A percentile compares a stretch with the other conserved stretches of the same genome.
phyloP scores from a whole-genome alignment of 2,329 filamentous ascomycete genomes.

The Nothophaeocryptopus gaeumannii region DNA sequence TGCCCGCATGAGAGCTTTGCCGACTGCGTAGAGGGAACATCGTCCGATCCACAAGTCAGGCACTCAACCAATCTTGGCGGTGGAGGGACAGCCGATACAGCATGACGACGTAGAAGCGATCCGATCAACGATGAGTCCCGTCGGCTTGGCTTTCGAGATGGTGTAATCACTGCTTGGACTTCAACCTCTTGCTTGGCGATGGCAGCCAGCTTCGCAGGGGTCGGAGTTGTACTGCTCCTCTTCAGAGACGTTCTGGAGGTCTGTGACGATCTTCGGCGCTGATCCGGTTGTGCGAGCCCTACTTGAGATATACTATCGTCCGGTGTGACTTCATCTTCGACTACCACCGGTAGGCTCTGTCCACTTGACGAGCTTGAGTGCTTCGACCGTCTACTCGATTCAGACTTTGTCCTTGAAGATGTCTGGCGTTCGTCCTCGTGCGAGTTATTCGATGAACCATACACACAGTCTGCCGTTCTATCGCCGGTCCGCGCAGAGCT shows the following conservation, averaged over 20 bases:
- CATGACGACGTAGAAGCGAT: slow-evolving; percentile 27
- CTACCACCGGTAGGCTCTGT: slow-evolving; percentile 13
- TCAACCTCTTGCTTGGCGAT: slow-evolving; percentile 26
- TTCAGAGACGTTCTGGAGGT: slow-evolving; percentile 17
- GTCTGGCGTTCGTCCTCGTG: not conserved
- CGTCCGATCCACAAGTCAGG: slow-evolving; percentile 66
- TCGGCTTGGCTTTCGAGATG: slow-evolving; percentile 18
- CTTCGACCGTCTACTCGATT: not conserved
- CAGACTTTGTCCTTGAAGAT: not conserved
- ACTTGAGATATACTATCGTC: slow-evolving; percentile 35
- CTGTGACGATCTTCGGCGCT: not conserved
- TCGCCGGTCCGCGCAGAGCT: not conserved
- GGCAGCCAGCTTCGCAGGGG: slow-evolving; percentile 21
- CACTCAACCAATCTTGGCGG: slow-evolving; percentile 55
- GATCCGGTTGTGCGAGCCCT: slow-evolving; percentile 13
- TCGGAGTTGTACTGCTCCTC: slow-evolving; percentile 19
- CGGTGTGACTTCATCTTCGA: slow-evolving; percentile 28
- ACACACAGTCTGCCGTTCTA: slow-evolving; percentile 16
- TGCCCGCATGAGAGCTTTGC: slow-evolving; percentile 75
- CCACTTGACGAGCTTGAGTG: slow-evolving; percentile 10
- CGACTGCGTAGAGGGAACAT: slow-evolving; percentile 61
- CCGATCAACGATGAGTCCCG: slow-evolving; percentile 29
- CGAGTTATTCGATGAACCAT: slow-evolving; percentile 1
- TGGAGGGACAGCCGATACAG: slow-evolving; percentile 14
- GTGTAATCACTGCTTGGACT: slow-evolving; percentile 23